Conservation (phyloP, 495 filamentous ascomycete genomes). For the Aspergillus carlsbadensis region DNA sequence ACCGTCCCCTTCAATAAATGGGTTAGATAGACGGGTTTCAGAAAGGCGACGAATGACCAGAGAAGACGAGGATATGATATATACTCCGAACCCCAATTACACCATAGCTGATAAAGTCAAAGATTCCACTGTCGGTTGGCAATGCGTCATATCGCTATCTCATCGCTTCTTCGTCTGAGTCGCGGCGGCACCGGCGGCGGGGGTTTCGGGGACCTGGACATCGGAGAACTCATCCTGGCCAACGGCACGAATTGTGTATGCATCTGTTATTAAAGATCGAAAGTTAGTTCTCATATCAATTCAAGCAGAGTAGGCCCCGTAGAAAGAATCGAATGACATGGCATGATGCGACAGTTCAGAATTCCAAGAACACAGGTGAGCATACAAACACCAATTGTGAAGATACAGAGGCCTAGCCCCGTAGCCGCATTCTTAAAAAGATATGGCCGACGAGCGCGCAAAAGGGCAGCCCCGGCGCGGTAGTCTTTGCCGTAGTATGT, state of each 20-base stretch:
- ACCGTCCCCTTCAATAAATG: not conserved
- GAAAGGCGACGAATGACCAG: not conserved
- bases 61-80: not conserved
- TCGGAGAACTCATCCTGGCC: constrained; percentile 98
- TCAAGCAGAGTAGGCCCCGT: not conserved
- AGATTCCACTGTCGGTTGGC: not conserved
- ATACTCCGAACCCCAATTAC: constrained; percentile 13
- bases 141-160: too few relatives aligned
- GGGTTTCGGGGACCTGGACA: constrained; percentile 77
- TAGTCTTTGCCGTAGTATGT: constrained; percentile 89
- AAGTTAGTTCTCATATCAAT: not conserved
- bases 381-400: constrained; percentile 81
- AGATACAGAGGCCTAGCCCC: constrained; percentile 64
- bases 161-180: constrained; percentile 19
- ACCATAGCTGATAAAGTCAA: constrained; percentile 8
- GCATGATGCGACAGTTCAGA: not conserved
- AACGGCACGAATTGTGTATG: constrained; percentile 84
- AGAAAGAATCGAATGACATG: too few relatives aligned
- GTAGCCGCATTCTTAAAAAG: constrained; percentile 84
- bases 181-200: constrained; percentile 37
- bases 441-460: constrained; percentile 87
- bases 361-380: too few relatives aligned
- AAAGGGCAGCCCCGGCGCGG: constrained; percentile 76
- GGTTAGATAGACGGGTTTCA: not conserved
- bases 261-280: constrained; percentile 53